Percentiles rank a stretch among this genome's conserved stretches.
These are phyloP conservation scores for Pseudisothecium myosuroides DNA, from an alignment of 225 moss, liverwort and hornwort species.

Conservation along the genomic window DNA sequence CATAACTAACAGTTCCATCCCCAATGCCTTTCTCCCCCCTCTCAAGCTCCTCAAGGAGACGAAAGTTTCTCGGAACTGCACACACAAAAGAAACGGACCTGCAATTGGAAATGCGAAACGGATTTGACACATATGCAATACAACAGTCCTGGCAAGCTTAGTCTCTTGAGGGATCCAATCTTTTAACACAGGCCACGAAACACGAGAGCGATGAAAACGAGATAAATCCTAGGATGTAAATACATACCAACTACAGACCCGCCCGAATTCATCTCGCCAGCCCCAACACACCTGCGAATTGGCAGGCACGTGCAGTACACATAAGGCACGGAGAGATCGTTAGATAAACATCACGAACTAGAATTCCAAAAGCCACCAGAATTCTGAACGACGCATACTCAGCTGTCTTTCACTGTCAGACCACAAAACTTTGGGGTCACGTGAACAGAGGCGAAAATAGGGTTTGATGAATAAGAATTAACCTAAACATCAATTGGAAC, in stretches of 20 bases:
- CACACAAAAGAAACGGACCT: not conserved
- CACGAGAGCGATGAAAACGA: not conserved
- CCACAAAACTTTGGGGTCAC: not conserved
- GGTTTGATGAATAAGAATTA: not conserved
- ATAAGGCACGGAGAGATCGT: not conserved
- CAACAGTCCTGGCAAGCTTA: not conserved
- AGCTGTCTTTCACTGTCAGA: not conserved
- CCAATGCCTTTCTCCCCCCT: conserved; percentile 97
- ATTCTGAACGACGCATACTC: not conserved
- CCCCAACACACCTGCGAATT: not conserved
- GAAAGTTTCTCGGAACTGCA: conserved; percentile 97
- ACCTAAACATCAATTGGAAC: not conserved
- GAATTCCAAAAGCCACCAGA: not conserved
- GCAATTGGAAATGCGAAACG: not conserved
- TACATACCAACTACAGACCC: conserved; percentile 33
- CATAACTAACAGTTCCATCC: conserved; percentile 95
- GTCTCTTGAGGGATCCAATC: not conserved
- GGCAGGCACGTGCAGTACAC: not conserved
- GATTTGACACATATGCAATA: not conserved
- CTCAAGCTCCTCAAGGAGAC: conserved; percentile 93
- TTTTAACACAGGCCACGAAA: not conserved
- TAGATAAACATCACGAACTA: not conserved
- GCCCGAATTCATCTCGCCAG: conserved; percentile 31
- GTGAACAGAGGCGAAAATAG: not conserved
- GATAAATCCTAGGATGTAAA: not conserved